A percentile compares a stretch with the other conserved stretches of the same genome.
Conservation (phyloP, 805 yeast genomes). For the Pichia paraexigua region DNA sequence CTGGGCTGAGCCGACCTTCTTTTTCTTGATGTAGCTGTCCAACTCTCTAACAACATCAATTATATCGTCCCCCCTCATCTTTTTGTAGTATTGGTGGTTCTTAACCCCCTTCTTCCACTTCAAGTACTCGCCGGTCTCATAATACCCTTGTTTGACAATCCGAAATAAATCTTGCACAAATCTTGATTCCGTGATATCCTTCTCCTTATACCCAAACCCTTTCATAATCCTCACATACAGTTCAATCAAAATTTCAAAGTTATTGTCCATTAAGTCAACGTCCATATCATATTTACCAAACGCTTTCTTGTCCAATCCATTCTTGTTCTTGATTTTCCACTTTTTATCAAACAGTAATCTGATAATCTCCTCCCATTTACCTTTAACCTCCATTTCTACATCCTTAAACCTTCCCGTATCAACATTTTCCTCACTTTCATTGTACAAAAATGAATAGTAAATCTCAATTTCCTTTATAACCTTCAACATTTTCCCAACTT, state of each 20-base stretch:
- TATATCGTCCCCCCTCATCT: constrained; percentile 3
- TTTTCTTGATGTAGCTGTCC: constrained; percentile 15
- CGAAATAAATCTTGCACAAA: constrained; percentile 18
- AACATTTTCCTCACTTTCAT: constrained; percentile 27
- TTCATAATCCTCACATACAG: constrained; percentile 11
- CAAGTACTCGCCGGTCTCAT: constrained; percentile 10
- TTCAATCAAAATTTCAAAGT: constrained; percentile 22
- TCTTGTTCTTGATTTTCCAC: constrained; percentile 18
- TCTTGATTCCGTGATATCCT: constrained; percentile 16
- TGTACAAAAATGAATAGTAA: constrained; percentile 31
- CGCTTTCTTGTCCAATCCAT: constrained; percentile 12
- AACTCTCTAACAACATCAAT: constrained; percentile 10
- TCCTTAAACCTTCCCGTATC: constrained; percentile 24
- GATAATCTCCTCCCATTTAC: constrained; percentile 34
- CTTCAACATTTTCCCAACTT: constrained; percentile 33
- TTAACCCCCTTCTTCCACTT: neutral
- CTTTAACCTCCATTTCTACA: constrained; percentile 35
- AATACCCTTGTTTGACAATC: constrained; percentile 18
- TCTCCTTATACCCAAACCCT: constrained; percentile 17
- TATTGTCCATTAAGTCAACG: constrained; percentile 13
- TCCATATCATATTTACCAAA: constrained; percentile 14
- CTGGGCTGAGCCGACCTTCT: constrained; percentile 32
- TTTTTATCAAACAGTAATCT: constrained; percentile 23
- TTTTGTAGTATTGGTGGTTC: neutral
- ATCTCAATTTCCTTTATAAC: constrained; percentile 39